These are phyloP conservation scores for Candida bentonensis DNA, from an alignment of 805 yeast genomes.

Conservation along the genomic window DNA sequence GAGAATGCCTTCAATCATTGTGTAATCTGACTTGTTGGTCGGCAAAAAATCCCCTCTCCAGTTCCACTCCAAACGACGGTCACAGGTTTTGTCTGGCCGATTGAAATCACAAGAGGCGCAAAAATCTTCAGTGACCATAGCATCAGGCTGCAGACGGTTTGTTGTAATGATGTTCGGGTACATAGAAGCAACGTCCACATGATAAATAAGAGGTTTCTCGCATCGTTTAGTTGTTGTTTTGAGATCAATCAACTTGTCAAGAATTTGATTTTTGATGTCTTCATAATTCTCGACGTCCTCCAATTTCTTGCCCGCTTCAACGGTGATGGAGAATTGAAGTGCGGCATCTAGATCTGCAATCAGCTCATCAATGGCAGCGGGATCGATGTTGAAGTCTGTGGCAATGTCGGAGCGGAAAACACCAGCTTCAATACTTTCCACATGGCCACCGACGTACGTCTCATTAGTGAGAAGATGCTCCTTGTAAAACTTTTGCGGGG, in stretches of 20 bases:
- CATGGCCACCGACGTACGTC: conserved; percentile 98
- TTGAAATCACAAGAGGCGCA: conserved; percentile 97
- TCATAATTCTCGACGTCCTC: conserved; percentile 72
- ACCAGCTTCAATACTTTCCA: conserved; percentile 94
- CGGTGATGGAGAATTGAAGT: conserved; percentile 66
- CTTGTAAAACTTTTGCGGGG: conserved; percentile 85
- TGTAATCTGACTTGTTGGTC: conserved; percentile 79
- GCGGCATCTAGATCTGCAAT: conserved; percentile 61
- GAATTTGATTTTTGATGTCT: conserved; percentile 51
- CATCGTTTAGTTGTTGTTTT: conserved; percentile 46
- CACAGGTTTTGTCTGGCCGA: conserved; percentile 88
- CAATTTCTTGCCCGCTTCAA: conserved; percentile 59
- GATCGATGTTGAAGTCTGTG: conserved; percentile 62
- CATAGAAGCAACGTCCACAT: conserved; percentile 98
- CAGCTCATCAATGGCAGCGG: conserved; percentile 70
- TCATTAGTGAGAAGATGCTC: conserved; percentile 91
- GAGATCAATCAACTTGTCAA: conserved; percentile 39
- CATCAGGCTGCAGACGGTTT: conserved; percentile 93
- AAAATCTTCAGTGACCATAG: conserved; percentile 87
- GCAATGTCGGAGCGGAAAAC: conserved; percentile 85
- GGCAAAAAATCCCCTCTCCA: conserved; percentile 98
- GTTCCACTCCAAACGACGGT: conserved; percentile 83
- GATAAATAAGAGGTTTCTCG: conserved; percentile 83
- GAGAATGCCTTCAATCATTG: conserved; percentile 73
- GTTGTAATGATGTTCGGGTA: conserved; percentile 98